These are phyloP conservation scores for Pachysandra terminalis DNA, from an alignment of 164 flowering plant species.

Conservation along the genomic window DNA sequence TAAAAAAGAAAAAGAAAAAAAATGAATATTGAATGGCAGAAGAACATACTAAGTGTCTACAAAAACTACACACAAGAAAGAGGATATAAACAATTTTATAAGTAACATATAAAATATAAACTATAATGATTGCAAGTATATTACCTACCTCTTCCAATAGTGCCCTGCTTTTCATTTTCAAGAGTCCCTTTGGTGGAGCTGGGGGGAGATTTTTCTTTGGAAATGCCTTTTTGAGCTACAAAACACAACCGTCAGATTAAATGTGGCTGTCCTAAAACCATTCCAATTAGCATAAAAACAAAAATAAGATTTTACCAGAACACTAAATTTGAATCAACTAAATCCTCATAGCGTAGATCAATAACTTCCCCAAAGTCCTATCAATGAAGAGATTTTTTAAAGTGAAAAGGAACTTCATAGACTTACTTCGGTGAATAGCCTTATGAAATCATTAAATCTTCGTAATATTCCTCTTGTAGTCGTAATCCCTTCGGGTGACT, in stretches of 20 bases:
- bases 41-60: neutral
- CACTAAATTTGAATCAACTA: no score
- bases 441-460: constrained; percentile 94
- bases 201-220: constrained; percentile 82
- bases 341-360: no score
- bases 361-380: no score
- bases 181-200: constrained; percentile 87
- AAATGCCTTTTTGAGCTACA: constrained; percentile 71
- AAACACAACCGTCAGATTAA: constrained; percentile 1
- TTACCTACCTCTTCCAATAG: constrained; percentile 75
- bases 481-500: constrained; percentile 86
- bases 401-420: neutral
- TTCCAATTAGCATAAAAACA: neutral
- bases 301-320: neutral
- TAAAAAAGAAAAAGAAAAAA: no score
- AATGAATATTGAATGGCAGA: neutral
- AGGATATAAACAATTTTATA: neutral
- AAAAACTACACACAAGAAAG: neutral
- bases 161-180: constrained; percentile 73
- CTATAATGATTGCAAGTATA: neutral
- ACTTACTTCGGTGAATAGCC: constrained; percentile 71
- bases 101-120: neutral
- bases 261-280: neutral
- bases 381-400: neutral
- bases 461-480: constrained; percentile 60